Base-by-base conservation (phyloP, 164 flowering plant species). In the Saururus chinensis region DNA sequence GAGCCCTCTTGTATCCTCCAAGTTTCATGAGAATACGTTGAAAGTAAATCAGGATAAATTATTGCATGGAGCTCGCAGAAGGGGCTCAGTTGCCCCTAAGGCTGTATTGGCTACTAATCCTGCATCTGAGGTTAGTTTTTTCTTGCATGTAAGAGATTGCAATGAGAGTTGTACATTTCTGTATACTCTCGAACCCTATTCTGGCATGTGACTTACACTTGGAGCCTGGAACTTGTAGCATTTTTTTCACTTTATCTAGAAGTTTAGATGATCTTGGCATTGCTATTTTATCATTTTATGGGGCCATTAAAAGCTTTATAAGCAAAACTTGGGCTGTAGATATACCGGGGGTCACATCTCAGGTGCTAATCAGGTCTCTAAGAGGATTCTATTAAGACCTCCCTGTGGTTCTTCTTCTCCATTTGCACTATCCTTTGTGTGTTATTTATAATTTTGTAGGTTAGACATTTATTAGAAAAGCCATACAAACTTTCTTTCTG, bases 41-140 rank as follows among this genome's bases (percentile, higher is more conserved):
- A 23, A 24, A 74, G 49, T 42, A 58, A 53, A 54, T 25, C 51
- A 77, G 68, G 57, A 58, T 66, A 21, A 77, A 30, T 19, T 67
- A 20, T 61, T 75, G 3, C 74, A 69, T 67, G 77, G 78, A 60
- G 67, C 48, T 23, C 57, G 69, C 56, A 75, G 64, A 6, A 56
- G 66, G 63, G 68, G 40, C 64, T 61, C 71, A 1, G 16, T 74
- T 56, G 66, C 74, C 57, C 81, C 93, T 16, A 74, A 54, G 42
- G 96, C 98, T 69, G 88, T 80, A 7, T 69, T 92, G 52, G 65
- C 88, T 53, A 72, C 80, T 37, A 80, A 83, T 78, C 70, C 83
- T 22, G 67, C 84, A 61, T 73, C 87, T 54, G 79, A 81, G 92
- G 98, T 88, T 75, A 37, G 13, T 56, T 62, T 13, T n/a, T 30